These are phyloP conservation scores for Conidiobolus incongruus DNA, from an alignment of 371 early-diverging fungal genomes.

Conservation along the genomic window DNA sequence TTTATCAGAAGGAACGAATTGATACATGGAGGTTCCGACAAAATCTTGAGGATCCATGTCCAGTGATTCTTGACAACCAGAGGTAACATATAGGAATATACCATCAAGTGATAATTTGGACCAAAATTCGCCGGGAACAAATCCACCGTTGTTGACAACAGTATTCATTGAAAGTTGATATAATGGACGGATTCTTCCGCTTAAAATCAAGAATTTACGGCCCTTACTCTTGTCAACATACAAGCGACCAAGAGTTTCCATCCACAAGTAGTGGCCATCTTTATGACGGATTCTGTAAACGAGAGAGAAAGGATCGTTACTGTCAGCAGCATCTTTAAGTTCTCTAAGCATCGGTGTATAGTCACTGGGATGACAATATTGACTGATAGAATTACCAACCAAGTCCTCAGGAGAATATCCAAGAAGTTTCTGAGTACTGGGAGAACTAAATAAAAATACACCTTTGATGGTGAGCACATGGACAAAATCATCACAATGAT, in stretches of 20 bases:
- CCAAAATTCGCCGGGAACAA: conserved; percentile 20
- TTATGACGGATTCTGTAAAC: conserved; percentile 29
- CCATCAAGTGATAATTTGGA: conserved; percentile 31
- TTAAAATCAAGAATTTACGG: conserved; percentile 31
- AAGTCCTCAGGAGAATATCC: conserved; percentile 26
- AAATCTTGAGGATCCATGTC: conserved; percentile 19
- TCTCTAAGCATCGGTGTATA: conserved; percentile 35
- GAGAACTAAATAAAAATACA: conserved; percentile 29
- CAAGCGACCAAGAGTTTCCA: conserved; percentile 31
- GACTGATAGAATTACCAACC: conserved; percentile 22
- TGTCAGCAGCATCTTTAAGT: conserved; percentile 17
- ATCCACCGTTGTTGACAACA: conserved; percentile 4
- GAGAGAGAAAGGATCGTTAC: conserved; percentile 14
- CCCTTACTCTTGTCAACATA: conserved; percentile 28
- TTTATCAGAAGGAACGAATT: conserved; percentile 21
- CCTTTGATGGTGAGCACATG: conserved; percentile 37
- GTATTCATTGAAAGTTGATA: conserved; percentile 12
- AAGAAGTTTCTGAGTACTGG: conserved; percentile 16
- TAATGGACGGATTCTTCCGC: conserved; percentile 23
- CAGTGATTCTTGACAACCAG: conserved; percentile 13
- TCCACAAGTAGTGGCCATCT: conserved; percentile 26
- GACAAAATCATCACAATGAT: conserved; percentile 24
- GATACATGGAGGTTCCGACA: conserved; percentile 25
- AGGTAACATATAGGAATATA: conserved; percentile 21
- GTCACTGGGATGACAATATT: conserved; percentile 36